These are phyloP conservation scores for Ogataea nakhonphanomensis DNA, from an alignment of 805 yeast species.

Conservation along the genomic window DNA sequence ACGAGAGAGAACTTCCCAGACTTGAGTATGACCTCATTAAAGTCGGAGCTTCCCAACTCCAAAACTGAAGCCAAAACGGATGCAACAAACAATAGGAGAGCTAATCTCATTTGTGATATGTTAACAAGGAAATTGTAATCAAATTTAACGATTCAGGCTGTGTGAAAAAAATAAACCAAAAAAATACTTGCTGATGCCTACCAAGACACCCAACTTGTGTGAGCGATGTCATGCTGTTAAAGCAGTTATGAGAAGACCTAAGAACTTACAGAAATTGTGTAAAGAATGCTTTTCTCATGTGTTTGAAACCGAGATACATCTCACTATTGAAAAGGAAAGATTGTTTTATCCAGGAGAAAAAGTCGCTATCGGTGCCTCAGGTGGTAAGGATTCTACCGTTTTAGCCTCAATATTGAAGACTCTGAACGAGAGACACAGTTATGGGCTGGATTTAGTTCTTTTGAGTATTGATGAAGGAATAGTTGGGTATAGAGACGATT, in stretches of 20 bases:
- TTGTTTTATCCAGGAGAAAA: constrained; percentile 78
- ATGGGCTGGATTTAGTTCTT: constrained; percentile 80
- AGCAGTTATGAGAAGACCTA: constrained; percentile 89
- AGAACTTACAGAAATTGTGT: constrained; percentile 85
- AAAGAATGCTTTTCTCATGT: constrained; percentile 85
- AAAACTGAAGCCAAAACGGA: constrained; percentile 25
- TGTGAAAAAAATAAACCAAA: constrained; percentile 1
- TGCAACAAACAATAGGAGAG: constrained; percentile 1
- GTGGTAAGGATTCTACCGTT: constrained; percentile 98
- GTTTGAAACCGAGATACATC: constrained; percentile 93
- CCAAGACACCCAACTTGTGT: constrained; percentile 52
- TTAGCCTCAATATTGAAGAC: constrained; percentile 84
- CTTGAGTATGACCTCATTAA: constrained; percentile 52
- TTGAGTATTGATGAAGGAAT: constrained; percentile 96
- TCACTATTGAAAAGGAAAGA: constrained; percentile 69
- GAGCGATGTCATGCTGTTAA: constrained; percentile 79
- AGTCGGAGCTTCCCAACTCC: constrained; percentile 46
- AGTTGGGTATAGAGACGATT: constrained; percentile 94
- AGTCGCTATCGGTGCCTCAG: constrained; percentile 97
- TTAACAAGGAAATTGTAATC: neutral
- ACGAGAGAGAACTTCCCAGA: constrained; percentile 72
- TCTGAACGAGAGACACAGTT: constrained; percentile 81
- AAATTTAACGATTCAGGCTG: neutral
- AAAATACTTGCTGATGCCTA: constrained; percentile 1
- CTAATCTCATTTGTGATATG: constrained; percentile 1